These are phyloP conservation scores for Russula brevipes DNA, from an alignment of 768 basidiomycete genomes.

Conservation along the genomic window DNA sequence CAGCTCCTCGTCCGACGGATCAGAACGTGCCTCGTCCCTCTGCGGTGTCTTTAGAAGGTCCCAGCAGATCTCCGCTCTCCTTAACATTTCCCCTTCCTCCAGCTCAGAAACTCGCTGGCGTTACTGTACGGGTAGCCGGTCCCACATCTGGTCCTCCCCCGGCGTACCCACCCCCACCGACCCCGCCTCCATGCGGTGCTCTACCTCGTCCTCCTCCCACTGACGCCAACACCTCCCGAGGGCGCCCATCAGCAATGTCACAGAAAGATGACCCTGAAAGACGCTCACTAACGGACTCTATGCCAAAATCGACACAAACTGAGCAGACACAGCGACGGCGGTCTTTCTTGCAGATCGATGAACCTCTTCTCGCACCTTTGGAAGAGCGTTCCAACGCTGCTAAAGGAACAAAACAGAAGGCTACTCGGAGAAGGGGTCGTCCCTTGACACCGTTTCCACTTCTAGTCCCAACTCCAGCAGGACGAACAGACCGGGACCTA, in stretches of 20 bases:
- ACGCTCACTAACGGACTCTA: background rate
- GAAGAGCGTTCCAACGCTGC: background rate
- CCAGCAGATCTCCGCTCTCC: slow-evolving; percentile 15
- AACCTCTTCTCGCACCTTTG: background rate
- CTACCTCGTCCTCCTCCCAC: slow-evolving; percentile 9
- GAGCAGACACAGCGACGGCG: background rate
- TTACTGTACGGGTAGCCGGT: slow-evolving; percentile 13
- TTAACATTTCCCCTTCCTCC: slow-evolving; percentile 22
- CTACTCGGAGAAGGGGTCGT: slow-evolving; percentile 1
- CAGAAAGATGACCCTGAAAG: background rate
- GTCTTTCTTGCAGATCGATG: background rate
- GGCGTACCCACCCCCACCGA: slow-evolving; percentile 13
- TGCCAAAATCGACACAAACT: background rate
- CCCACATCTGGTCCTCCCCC: slow-evolving; percentile 14
- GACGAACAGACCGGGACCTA: background rate
- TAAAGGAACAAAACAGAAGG: background rate
- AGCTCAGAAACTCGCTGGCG: slow-evolving; percentile 4
- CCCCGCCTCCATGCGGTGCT: slow-evolving; percentile 14
- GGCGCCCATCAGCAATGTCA: background rate
- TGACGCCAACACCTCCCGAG: background rate
- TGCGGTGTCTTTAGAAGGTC: background rate
- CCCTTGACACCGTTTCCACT: slow-evolving; percentile 17
- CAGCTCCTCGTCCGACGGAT: background rate
- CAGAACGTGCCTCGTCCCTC: background rate
- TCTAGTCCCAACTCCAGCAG: background rate